These are phyloP conservation scores for Nemania sp. DNA, from an alignment of 2,329 filamentous ascomycete species.

Conservation along the genomic window DNA sequence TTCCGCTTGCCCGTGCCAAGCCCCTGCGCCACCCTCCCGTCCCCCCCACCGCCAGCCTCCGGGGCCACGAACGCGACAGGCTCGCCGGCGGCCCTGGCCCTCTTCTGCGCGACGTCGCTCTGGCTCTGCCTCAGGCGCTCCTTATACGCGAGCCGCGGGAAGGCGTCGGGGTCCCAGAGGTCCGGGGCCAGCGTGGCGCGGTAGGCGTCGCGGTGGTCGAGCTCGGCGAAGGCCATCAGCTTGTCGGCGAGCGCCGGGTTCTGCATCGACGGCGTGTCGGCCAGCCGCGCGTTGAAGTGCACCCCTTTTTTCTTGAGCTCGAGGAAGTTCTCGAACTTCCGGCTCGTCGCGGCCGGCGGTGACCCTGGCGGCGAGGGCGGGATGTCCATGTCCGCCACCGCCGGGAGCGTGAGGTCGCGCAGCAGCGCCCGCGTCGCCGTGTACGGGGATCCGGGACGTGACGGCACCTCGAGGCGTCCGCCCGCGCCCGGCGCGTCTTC, in stretches of 20 bases:
- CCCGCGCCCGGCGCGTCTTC: conserved; percentile 33
- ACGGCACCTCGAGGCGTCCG: conserved; percentile 30
- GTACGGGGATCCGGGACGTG: conserved; percentile 64
- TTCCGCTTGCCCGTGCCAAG: conserved; percentile 39
- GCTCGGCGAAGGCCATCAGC: conserved; percentile 68
- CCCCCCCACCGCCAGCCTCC: conserved; percentile 36
- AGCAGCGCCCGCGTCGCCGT: conserved; percentile 66
- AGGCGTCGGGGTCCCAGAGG: conserved; percentile 61
- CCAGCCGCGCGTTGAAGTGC: conserved; percentile 78
- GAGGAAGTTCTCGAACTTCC: conserved; percentile 75
- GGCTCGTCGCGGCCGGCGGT: conserved; percentile 56
- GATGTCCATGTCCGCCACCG: conserved; percentile 73
- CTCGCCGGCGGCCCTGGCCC: conserved; percentile 49
- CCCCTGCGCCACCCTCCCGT: conserved; percentile 4
- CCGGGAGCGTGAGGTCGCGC: conserved; percentile 74
- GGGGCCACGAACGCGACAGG: conserved; percentile 56
- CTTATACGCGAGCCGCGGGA: conserved; percentile 60
- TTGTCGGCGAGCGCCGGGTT: conserved; percentile 76
- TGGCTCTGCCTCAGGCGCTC: conserved; percentile 56
- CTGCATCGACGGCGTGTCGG: conserved; percentile 66
- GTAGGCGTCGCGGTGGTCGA: conserved; percentile 64
- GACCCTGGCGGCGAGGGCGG: conserved; percentile 72
- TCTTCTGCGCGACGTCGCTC: conserved; percentile 50
- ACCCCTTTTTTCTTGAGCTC: conserved; percentile 75
- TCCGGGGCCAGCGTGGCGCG: conserved; percentile 61